phyloP scores from a whole-genome alignment of 257 asterid species.

The Solanum commersonii region DNA sequence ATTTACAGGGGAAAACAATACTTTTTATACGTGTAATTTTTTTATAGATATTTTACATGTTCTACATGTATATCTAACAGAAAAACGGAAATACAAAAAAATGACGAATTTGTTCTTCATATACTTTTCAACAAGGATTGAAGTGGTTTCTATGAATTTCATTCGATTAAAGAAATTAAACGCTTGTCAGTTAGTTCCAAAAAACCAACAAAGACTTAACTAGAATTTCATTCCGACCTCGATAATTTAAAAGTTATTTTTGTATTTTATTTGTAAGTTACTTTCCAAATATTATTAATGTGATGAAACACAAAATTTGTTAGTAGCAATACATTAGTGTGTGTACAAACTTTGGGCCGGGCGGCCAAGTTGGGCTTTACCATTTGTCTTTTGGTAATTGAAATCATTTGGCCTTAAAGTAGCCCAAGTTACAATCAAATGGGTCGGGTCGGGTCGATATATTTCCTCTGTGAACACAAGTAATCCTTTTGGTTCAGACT shows the following conservation, averaged over 20 bases:
- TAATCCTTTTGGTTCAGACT: neutral
- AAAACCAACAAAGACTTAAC: neutral
- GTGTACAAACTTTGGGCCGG: neutral
- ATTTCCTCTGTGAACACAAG: neutral
- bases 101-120: neutral
- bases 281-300: too few relatives aligned
- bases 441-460: neutral
- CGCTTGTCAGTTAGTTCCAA: neutral
- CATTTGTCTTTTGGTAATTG: neutral
- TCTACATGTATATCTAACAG: neutral
- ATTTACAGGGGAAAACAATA: neutral
- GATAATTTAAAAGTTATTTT: neutral
- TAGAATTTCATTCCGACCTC: neutral
- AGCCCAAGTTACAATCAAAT: neutral
- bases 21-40: neutral
- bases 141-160: neutral
- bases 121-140: neutral
- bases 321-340: neutral
- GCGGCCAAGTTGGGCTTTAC: neutral
- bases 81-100: neutral
- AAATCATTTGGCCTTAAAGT: neutral
- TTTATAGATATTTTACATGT: neutral
- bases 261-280: neutral
- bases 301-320: neutral
- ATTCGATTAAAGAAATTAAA: neutral